Evolutionary conservation across 2,329 filamentous ascomycete genomes (phyloP).

Genomic region (Penicillium sumatraense): DNA sequence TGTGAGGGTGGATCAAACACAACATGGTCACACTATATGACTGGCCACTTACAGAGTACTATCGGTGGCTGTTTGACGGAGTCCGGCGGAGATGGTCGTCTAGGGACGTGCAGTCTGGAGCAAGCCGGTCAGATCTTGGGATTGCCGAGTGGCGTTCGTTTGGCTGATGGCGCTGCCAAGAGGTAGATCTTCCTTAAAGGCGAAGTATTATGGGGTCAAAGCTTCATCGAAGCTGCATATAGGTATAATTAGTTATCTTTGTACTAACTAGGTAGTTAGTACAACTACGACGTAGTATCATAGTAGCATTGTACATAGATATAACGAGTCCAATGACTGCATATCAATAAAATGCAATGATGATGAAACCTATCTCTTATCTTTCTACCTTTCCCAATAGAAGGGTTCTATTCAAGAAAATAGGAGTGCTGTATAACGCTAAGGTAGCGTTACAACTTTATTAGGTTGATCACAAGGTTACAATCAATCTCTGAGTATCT

Average conservation of each 20-base stretch:
- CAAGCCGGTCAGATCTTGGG: constrained; percentile 53
- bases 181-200: neutral
- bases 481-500: too few species aligned
- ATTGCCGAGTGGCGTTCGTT: constrained; percentile 47
- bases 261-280: neutral
- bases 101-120: constrained; percentile 42
- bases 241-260: neutral
- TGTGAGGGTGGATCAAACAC: constrained; percentile 31
- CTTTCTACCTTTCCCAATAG: too few species aligned
- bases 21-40: constrained; percentile 50
- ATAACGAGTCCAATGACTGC: neutral
- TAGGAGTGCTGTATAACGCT: too few species aligned
- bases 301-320: too few species aligned
- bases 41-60: constrained; percentile 49
- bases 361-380: too few species aligned
- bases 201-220: neutral
- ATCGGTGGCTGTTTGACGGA: constrained; percentile 48
- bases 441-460: too few species aligned
- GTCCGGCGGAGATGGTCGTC: constrained; percentile 20
- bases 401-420: too few species aligned
- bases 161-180: constrained; percentile 4
- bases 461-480: too few species aligned
- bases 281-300: too few species aligned
- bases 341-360: too few species aligned
- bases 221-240: neutral